Base-by-base conservation (phyloP, 805 yeast genomes). In the Brettanomyces bruxellensis region DNA sequence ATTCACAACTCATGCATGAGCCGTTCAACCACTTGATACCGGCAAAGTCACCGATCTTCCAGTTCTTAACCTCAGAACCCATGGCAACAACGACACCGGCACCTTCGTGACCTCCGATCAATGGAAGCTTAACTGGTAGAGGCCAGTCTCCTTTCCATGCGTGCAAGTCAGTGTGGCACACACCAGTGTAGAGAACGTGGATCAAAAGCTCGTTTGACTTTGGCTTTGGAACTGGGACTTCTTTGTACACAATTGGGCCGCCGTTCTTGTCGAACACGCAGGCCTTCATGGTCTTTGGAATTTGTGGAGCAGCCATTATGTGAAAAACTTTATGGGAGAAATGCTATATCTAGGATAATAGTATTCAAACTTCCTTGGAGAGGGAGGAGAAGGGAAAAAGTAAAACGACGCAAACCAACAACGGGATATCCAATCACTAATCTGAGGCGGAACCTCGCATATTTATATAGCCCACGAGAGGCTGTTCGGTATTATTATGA, bases 31-130 rank as follows among this genome's bases (percentile, higher is more conserved):
- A 77, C 61, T 77, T 77, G 57, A 77, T 64, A 58, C 83, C 83
- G 45, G 82, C 83, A 49, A 59, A 69, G 57, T 77, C 83, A 59
- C 83, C 83, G 49, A 77, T 59, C 55, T 76, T 64, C 70, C 38
- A 44, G 42, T 44, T 44, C 42, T 44, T 44, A 24, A 44, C 46
- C 28, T 38, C 41, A 22, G 46, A 44, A 34, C 46, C 46, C 24
- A 18, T 38, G 38, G 43, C 46, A 37, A 44, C 46, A 23, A 44
- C 46, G 28, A 44, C 39, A 44, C 46, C 46, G 37, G 46, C 41
- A 23, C 46, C 46, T 39, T 44, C 46, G 42, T 44, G 46, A 39
- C 46, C 46, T n/a, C 46, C 46, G 32, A 44, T 37, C 22, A 25
- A 44, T 34, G 46, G 46, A 38, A 44, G 39, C 42, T 38, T 44